A percentile compares a stretch with the other conserved stretches of the same genome.
These are phyloP conservation scores for Blastomyces parvus DNA, from an alignment of 2,329 filamentous ascomycete genomes.

Conservation along the genomic window DNA sequence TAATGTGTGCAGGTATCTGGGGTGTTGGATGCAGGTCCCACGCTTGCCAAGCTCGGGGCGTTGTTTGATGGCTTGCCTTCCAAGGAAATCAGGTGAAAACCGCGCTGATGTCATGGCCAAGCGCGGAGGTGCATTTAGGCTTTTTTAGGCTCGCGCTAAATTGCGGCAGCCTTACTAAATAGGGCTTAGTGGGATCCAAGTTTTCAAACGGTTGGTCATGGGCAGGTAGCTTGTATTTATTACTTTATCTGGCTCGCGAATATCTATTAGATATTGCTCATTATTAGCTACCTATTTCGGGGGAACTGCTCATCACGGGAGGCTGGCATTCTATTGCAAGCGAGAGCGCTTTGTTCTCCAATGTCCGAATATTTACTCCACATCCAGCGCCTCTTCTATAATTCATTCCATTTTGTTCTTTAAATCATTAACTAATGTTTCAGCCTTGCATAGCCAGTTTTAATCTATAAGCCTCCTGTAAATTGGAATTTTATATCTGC, in stretches of 20 bases:
- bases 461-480: background rate
- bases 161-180: background rate
- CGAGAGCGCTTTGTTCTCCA: background rate
- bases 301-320: background rate
- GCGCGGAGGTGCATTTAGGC: slow-evolving; percentile 5
- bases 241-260: too few species aligned
- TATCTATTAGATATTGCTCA: too few species aligned
- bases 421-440: background rate
- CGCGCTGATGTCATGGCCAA: slow-evolving; percentile 3
- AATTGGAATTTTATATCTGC: background rate
- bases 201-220: too few species aligned
- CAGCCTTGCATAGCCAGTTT: background rate
- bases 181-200: background rate
- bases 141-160: background rate
- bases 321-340: background rate
- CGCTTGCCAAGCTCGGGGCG: background rate
- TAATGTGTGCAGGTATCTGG: background rate
- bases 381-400: background rate
- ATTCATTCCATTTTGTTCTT: background rate
- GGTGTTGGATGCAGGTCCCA: background rate
- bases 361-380: background rate
- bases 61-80: background rate
- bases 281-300: background rate
- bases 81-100: background rate
- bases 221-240: too few species aligned